Evolutionary conservation across 306 rosid genomes (phyloP).

Genomic region (Rosa rugosa): DNA sequence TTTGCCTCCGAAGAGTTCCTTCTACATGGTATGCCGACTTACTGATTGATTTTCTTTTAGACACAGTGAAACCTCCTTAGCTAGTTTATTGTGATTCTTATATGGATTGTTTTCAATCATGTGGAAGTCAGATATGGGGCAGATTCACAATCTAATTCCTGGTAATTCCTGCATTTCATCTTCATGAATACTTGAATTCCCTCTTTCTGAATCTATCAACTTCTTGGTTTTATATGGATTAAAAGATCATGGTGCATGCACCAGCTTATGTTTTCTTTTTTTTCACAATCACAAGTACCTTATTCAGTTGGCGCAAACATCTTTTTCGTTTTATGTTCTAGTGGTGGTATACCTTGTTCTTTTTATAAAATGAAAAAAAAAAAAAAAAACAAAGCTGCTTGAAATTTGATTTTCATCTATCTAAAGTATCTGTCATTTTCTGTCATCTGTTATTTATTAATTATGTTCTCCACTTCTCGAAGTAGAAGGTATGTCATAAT

Average conservation of each 20-base stretch:
- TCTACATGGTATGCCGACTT: constrained; percentile 73
- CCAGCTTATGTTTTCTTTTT: not conserved
- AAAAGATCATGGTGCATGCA: not conserved
- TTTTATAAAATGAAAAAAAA: too few species aligned
- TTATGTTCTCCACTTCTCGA: too few species aligned
- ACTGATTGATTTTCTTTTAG: not conserved
- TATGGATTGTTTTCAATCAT: constrained; percentile 47
- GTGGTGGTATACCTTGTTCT: not conserved
- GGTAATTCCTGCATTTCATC: constrained; percentile 59
- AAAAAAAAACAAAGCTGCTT: too few species aligned
- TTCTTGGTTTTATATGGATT: constrained; percentile 8
- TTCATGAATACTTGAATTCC: constrained; percentile 4
- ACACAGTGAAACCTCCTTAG: not conserved
- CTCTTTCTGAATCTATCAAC: constrained; percentile 6
- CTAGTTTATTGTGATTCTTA: constrained; percentile 35
- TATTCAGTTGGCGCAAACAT: not conserved
- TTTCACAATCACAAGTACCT: not conserved
- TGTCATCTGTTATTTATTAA: too few species aligned
- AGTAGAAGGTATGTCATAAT: too few species aligned
- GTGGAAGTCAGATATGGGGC: constrained; percentile 93
- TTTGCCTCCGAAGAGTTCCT: constrained; percentile 66
- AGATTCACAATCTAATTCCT: constrained; percentile 87
- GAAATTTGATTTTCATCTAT: too few species aligned
- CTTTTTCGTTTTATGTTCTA: not conserved
- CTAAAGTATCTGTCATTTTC: too few species aligned